Percentiles rank a stretch among this genome's conserved stretches.
phyloP scores from a whole-genome alignment of 345 rosid species.

The Corchorus capsularis region DNA sequence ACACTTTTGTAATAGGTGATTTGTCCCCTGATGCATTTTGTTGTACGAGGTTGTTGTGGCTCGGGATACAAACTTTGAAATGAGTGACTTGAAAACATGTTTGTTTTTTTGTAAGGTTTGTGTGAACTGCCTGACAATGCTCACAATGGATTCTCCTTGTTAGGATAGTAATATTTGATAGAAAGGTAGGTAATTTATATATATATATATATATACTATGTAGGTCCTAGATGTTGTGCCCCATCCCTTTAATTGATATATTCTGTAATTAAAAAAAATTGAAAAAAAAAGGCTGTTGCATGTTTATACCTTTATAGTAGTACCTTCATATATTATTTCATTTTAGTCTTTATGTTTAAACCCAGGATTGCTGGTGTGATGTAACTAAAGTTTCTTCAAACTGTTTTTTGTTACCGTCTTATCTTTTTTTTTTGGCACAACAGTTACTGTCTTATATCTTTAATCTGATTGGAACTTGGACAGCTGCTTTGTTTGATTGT shows the following conservation, averaged over 20 bases:
- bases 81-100: conserved; percentile 34
- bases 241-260: conserved; percentile 25
- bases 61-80: conserved; percentile 27
- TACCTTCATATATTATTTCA: background rate
- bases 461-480: too few relatives aligned
- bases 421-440: background rate
- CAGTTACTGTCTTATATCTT: too few relatives aligned
- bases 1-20: conserved; percentile 29
- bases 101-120: conserved; percentile 33
- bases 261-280: conserved; percentile 39
- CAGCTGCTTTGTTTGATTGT: too few relatives aligned
- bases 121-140: conserved; percentile 20
- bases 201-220: too few relatives aligned
- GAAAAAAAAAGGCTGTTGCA: background rate
- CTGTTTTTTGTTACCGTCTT: background rate
- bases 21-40: conserved; percentile 32
- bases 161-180: conserved; percentile 36
- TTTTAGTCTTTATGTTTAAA: too few relatives aligned
- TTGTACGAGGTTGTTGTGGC: conserved; percentile 36
- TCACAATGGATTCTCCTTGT: conserved; percentile 30
- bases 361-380: too few relatives aligned
- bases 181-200: conserved; percentile 32
- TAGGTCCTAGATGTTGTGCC: conserved; percentile 28
- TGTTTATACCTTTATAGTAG: background rate
- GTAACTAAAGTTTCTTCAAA: background rate